Percentiles rank a stretch among this genome's conserved stretches.
phyloP scores from a whole-genome alignment of 2,329 filamentous ascomycete species.

The Pseudopyrenochaeta lycopersici region DNA sequence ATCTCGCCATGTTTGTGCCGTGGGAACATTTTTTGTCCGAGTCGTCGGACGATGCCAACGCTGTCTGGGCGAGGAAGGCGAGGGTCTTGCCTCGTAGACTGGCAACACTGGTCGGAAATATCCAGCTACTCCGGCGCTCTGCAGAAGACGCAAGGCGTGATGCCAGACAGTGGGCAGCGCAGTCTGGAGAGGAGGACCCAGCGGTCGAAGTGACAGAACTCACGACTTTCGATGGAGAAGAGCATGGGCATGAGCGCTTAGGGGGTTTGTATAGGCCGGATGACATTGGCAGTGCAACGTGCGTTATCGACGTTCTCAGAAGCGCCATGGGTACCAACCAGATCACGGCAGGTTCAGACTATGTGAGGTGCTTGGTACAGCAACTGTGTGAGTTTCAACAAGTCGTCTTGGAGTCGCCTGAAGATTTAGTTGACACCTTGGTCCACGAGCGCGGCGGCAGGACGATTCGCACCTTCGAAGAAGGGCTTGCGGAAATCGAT shows the following conservation, averaged over 20 bases:
- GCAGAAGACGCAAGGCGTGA: conserved; percentile 3
- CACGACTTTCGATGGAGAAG: not conserved
- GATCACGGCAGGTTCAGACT: not conserved
- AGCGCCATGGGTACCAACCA: not conserved
- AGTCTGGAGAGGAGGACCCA: conserved; percentile 2
- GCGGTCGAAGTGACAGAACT: not conserved
- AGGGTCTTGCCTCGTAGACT: not conserved
- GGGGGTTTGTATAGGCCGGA: not conserved
- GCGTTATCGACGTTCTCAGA: not conserved
- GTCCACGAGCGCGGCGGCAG: too few species aligned
- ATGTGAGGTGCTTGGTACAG: not conserved
- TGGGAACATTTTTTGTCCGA: not conserved
- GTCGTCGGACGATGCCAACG: conserved; percentile 1
- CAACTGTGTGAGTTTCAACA: not conserved
- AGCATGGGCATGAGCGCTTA: too few species aligned
- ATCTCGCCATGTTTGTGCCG: conserved; percentile 1
- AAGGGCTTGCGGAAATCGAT: too few species aligned
- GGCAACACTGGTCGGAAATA: not conserved
- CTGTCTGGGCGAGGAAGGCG: not conserved
- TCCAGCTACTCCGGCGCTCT: conserved; percentile 2
- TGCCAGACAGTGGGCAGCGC: conserved; percentile 3
- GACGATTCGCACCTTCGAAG: too few species aligned
- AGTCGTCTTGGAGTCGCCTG: not conserved
- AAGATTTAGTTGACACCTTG: too few species aligned
- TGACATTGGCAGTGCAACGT: not conserved